Conservation (phyloP, 371 early-diverging fungal genomes). For the Apophysomyces variabilis region DNA sequence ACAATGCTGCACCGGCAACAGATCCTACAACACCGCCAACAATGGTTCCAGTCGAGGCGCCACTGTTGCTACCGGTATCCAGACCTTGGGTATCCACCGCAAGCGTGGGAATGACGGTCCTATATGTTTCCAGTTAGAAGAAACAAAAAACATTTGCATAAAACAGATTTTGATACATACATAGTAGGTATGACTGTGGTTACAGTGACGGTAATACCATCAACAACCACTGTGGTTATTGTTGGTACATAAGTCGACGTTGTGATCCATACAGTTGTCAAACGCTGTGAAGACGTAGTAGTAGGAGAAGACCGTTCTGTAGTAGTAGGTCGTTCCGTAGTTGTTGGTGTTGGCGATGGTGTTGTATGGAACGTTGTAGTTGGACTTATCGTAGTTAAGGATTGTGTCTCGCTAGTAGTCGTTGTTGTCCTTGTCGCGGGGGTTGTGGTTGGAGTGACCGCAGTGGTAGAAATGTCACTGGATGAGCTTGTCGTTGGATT, state of each 20-base stretch:
- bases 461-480: not conserved
- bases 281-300: not conserved
- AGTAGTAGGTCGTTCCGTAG: no score
- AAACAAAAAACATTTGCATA: not conserved
- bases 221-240: conserved; percentile 8
- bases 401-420: not conserved
- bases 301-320: not conserved
- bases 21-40: not conserved
- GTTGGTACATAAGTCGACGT: conserved; percentile 12
- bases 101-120: conserved; percentile 6
- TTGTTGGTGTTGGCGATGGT: not conserved
- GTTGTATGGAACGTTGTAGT: no score
- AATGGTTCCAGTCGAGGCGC: not conserved
- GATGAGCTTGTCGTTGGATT: not conserved
- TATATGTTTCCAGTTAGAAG: not conserved
- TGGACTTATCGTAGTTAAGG: not conserved
- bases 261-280: conserved; percentile 4
- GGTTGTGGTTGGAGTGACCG: not conserved
- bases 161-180: not conserved
- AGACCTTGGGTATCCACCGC: not conserved
- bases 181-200: conserved; percentile 9
- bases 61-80: not conserved
- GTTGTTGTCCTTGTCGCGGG: conserved; percentile 1
- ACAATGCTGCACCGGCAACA: not conserved
- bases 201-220: conserved; percentile 12